phyloP scores from a whole-genome alignment of 2,329 filamentous ascomycete species.

The Raffaelea albimanens region DNA sequence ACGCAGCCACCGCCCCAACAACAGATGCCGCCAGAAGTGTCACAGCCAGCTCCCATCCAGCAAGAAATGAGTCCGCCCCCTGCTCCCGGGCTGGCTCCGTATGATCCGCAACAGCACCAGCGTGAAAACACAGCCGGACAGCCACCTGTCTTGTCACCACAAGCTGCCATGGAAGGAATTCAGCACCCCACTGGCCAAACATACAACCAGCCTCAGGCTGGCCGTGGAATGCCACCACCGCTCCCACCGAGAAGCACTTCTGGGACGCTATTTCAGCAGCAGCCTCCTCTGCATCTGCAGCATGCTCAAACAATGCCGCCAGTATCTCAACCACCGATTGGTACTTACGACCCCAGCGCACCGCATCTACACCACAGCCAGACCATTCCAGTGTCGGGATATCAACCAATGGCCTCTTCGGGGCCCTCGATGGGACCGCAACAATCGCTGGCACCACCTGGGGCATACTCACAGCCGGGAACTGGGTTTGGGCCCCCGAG shows the following conservation, averaged over 20 bases:
- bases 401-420: no score
- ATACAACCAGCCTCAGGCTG: no score
- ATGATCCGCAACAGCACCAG: neutral
- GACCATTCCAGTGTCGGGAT: no score
- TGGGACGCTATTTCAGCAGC: neutral
- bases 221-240: neutral
- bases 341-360: no score
- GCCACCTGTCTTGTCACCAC: no score
- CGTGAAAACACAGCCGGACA: neutral
- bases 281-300: neutral
- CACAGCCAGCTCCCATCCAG: neutral
- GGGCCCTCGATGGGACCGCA: no score
- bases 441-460: no score
- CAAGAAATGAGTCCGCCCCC: neutral
- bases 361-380: no score
- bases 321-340: neutral
- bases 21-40: no score
- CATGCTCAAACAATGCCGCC: constrained; percentile 5
- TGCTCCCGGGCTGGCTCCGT: neutral
- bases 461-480: no score
- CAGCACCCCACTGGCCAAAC: neutral
- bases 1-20: no score
- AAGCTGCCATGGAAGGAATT: neutral
- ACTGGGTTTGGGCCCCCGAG: neutral
- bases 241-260: neutral